Evolutionary conservation across 2,329 filamentous ascomycete species (phyloP).

Genomic region (Mycosphaerella sp.): DNA sequence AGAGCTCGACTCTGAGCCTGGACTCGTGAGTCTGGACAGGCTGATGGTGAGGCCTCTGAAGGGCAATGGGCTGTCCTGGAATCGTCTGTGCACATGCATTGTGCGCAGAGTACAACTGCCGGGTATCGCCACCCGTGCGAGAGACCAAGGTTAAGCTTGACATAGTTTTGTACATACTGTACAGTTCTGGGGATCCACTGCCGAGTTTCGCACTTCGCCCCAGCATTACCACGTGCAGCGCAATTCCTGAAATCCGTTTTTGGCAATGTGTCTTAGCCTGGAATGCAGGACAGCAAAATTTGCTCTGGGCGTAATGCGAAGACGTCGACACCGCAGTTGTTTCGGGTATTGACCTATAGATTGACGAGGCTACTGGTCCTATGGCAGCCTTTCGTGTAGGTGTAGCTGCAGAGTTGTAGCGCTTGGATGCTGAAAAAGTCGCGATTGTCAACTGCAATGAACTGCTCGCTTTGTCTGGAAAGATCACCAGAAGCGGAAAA

Average conservation of each 20-base stretch:
- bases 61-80: too few species aligned
- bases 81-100: not conserved
- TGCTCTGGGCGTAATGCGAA: not conserved
- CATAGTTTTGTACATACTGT: not conserved
- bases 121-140: not conserved
- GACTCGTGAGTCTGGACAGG: not conserved
- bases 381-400: too few species aligned
- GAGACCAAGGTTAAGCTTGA: not conserved
- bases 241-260: not conserved
- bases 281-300: not conserved
- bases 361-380: too few species aligned
- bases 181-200: not conserved
- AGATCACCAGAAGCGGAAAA: constrained; percentile 1
- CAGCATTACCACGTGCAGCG: not conserved
- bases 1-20: not conserved
- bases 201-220: not conserved
- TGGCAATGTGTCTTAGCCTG: not conserved
- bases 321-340: too few species aligned
- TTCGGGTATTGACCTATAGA: too few species aligned
- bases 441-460: not conserved
- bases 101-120: not conserved
- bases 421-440: not conserved
- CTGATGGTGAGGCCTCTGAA: too few species aligned
- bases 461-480: not conserved
- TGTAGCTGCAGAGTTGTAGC: not conserved